Percentiles rank a stretch among this genome's conserved stretches.
Evolutionary conservation across 2,329 filamentous ascomycete genomes (phyloP).

Genomic region (Pochonia chlamydosporia): DNA sequence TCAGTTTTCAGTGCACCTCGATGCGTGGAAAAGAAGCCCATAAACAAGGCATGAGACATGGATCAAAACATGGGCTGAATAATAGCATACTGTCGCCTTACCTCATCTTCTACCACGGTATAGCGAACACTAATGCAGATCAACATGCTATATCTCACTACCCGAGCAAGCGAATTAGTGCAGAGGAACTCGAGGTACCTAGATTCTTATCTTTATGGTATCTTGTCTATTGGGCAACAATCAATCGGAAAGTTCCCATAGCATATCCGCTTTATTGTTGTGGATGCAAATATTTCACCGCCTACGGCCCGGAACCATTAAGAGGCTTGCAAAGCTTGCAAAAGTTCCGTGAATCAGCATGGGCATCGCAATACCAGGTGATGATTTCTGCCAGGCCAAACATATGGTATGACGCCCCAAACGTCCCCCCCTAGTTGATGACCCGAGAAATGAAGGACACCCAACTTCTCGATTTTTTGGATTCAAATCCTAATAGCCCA

Average conservation of each 20-base stretch:
- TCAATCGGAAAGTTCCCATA: not conserved
- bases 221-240: not conserved
- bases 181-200: not conserved
- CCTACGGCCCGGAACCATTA: not conserved
- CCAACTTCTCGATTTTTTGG: not conserved
- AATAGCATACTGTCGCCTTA: no score
- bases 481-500: not conserved
- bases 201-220: not conserved
- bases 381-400: conserved; percentile 1
- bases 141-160: not conserved
- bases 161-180: no score
- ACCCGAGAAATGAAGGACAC: not conserved
- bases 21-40: no score
- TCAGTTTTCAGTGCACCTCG: no score
- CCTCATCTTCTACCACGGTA: not conserved
- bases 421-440: not conserved
- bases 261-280: not conserved
- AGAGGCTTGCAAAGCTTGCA: not conserved
- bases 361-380: not conserved
- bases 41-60: no score
- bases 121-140: not conserved
- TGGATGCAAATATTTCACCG: not conserved
- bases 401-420: conserved; percentile 2
- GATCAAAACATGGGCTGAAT: no score
- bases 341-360: not conserved